These are phyloP conservation scores for Rutstroemia sp. DNA, from an alignment of 2,329 filamentous ascomycete genomes.

Conservation along the genomic window DNA sequence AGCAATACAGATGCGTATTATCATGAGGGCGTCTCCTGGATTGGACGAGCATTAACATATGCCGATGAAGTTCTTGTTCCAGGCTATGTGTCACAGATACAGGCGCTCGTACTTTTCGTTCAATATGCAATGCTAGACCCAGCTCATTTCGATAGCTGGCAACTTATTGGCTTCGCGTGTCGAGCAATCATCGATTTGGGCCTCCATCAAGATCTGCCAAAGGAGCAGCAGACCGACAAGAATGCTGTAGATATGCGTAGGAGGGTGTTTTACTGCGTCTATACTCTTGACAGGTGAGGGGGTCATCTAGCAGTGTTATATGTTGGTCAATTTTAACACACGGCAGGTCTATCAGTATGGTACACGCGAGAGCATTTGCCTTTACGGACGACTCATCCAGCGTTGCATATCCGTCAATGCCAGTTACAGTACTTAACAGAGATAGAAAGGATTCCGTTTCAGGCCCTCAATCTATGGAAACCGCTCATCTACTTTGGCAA, in stretches of 20 bases:
- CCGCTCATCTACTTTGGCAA: constrained; percentile 71
- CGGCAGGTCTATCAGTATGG: constrained; percentile 73
- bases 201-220: constrained; percentile 83
- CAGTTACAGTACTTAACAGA: constrained; percentile 23
- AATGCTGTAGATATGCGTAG: constrained; percentile 69
- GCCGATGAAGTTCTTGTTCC: constrained; percentile 80
- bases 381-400: constrained; percentile 86
- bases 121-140: constrained; percentile 89
- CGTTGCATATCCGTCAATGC: constrained; percentile 64
- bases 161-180: constrained; percentile 82
- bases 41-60: constrained; percentile 61
- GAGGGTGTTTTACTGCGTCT: constrained; percentile 83
- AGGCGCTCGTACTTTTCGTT: constrained; percentile 77
- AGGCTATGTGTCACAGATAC: constrained; percentile 77
- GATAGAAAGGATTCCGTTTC: constrained; percentile 31
- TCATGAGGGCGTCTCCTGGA: constrained; percentile 46
- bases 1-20: constrained; percentile 59
- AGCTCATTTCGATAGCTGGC: constrained; percentile 89
- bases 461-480: constrained; percentile 49
- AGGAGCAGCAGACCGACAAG: constrained; percentile 59
- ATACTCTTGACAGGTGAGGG: constrained; percentile 73
- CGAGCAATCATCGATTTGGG: constrained; percentile 84
- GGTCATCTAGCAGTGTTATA: not conserved
- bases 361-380: constrained; percentile 80
- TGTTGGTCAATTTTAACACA: constrained; percentile 10